These are phyloP conservation scores for Curvularia hawaiiensis DNA, from an alignment of 2,329 filamentous ascomycete genomes.

Conservation along the genomic window DNA sequence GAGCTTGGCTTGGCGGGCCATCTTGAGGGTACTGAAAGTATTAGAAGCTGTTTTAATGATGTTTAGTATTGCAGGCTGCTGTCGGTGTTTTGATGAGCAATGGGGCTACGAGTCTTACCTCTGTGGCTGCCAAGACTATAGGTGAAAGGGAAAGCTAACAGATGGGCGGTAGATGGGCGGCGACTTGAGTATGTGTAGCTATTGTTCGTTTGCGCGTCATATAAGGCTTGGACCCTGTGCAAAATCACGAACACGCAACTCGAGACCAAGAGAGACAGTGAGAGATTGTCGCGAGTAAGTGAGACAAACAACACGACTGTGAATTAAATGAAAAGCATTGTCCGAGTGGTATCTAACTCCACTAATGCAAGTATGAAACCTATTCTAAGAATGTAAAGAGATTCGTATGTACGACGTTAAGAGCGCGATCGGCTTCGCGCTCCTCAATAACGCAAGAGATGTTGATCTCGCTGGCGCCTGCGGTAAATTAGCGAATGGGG, in stretches of 20 bases:
- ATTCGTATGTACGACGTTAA: conserved; percentile 96
- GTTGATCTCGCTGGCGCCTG: conserved; percentile 97
- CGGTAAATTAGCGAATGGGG: not conserved
- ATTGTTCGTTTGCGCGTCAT: conserved; percentile 1
- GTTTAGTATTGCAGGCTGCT: not conserved
- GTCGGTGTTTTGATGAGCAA: not conserved
- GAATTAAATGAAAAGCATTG: conserved; percentile 5
- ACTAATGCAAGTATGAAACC: conserved; percentile 32
- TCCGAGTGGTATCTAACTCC: conserved; percentile 35
- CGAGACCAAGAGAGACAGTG: conserved; percentile 8
- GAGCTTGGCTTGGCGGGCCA: not conserved
- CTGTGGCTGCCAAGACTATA: not conserved
- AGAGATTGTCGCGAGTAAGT: not conserved
- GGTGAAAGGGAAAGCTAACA: not conserved
- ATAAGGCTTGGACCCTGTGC: not conserved
- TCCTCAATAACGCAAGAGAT: conserved; percentile 98
- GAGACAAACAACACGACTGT: not conserved
- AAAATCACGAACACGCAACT: conserved; percentile 11
- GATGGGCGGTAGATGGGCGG: not conserved
- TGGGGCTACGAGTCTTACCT: not conserved
- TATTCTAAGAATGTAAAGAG: conserved; percentile 94
- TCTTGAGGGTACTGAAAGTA: not conserved
- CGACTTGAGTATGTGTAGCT: not conserved
- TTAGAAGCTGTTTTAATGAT: not conserved
- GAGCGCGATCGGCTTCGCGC: conserved; percentile 84